Percentiles rank a stretch among this genome's conserved stretches.
Evolutionary conservation across 2,329 filamentous ascomycete genomes (phyloP).

Genomic region (Emmonsiellopsis sp.): DNA sequence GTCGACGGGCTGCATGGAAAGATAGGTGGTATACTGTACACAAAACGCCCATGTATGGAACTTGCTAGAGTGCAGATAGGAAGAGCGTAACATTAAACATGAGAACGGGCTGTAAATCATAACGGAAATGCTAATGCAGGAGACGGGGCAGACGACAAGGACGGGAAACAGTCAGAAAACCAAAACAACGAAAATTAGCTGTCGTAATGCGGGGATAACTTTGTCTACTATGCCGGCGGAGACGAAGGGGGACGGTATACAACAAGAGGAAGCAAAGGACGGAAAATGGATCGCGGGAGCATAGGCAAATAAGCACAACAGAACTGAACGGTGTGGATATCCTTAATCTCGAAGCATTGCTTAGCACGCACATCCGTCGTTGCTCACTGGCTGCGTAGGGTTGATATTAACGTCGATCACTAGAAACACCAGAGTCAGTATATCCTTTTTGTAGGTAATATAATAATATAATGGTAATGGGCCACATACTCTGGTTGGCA

Average conservation of each 20-base stretch:
- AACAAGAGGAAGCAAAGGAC: background rate
- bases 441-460: background rate
- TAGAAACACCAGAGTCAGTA: constrained; percentile 24
- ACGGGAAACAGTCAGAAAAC: background rate
- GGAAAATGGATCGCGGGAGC: background rate
- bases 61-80: too few species aligned
- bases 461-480: background rate
- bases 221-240: too few species aligned
- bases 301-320: background rate
- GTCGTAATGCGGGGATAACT: too few species aligned
- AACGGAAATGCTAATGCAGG: too few species aligned
- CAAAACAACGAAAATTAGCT: background rate
- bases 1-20: too few species aligned
- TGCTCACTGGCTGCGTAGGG: constrained; percentile 53
- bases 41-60: too few species aligned
- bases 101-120: too few species aligned
- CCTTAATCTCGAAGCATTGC: constrained; percentile 9
- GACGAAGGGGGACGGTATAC: background rate
- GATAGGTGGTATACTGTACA: too few species aligned
- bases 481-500: constrained; percentile 65
- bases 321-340: background rate
- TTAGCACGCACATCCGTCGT: constrained; percentile 65
- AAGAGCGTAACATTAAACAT: too few species aligned
- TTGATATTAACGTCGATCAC: constrained; percentile 93
- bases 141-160: background rate